Evolutionary conservation across 139 green algal genomes (phyloP), one percentile per base, ranked within the genome.

Genomic region (Chlorella sp.): DNA sequence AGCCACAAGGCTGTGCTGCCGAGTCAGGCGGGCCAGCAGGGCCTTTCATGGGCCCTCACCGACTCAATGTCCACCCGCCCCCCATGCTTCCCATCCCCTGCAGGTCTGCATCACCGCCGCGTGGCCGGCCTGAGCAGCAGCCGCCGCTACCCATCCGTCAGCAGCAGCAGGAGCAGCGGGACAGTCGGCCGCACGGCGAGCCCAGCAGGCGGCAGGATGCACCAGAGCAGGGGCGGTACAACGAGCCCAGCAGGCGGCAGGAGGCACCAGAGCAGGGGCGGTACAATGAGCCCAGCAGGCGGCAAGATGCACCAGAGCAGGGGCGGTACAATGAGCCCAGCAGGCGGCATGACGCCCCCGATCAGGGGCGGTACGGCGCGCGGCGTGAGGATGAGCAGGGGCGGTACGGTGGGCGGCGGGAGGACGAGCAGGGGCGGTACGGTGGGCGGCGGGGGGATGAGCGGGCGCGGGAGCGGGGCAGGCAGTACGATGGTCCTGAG

Each of bases 101-200:
- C 75, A 81, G 75, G 34, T 53, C 36, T 39, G 75, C 75, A 48
- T 85, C 79, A 30, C 79, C 79, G 32, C 79, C 79, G 42, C 79
- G 37, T 78, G 34, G 14, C 75, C 37, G 37, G 69, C 83, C 60
- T 5, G 53, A 73, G 28, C 75, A 81, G 85, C 85, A 89, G 85
- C 42, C 18, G 60, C 28, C 80, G 85, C 40, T 68, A 36, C 39
- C 3, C 73, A 32, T 19, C 53, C 61, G 32, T 30, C 48, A 19
- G 42, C 48, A 19, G 73, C 66, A 28, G 15, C 42, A 53, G 39
- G 36, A 48, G 30, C 85, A 61, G 60, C 1, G 32, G 16, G 32
- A 30, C 32, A 32, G 12, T 0, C 48, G 48, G 81, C 39, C 36
- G 36, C 9, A 39, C 30, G 28, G 78, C 48, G 80, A 61, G 19